These are phyloP conservation scores for Camptophora hylomeconis DNA, from an alignment of 2,329 filamentous ascomycete species.

Conservation along the genomic window DNA sequence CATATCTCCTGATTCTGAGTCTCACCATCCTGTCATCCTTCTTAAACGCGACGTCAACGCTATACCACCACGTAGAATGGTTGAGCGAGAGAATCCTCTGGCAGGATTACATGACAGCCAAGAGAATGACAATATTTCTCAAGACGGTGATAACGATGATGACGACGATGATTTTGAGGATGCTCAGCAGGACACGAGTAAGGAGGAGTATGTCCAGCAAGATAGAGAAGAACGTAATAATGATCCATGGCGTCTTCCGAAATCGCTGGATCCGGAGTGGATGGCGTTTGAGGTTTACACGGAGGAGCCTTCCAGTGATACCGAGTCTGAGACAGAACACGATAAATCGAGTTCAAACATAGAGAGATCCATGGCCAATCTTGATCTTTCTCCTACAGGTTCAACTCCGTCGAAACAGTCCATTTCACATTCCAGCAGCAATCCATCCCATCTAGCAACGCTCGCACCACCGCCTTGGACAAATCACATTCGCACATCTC, in stretches of 20 bases:
- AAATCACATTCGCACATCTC: slow-evolving; percentile 47
- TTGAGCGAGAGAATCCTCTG: slow-evolving; percentile 37
- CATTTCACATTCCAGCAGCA: slow-evolving; percentile 16
- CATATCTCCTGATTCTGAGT: slow-evolving; percentile 55
- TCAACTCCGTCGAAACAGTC: slow-evolving; percentile 22
- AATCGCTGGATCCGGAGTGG: slow-evolving; percentile 77
- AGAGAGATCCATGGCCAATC: slow-evolving; percentile 7
- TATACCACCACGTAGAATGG: slow-evolving; percentile 46
- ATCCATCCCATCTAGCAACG: slow-evolving; percentile 25
- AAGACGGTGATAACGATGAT: neutral
- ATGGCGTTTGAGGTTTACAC: slow-evolving; percentile 76
- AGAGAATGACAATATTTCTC: slow-evolving; percentile 20
- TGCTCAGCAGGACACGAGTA: slow-evolving; percentile 2
- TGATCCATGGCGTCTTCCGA: slow-evolving; percentile 49
- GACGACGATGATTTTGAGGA: neutral
- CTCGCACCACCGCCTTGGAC: slow-evolving; percentile 23
- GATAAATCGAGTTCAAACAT: slow-evolving; percentile 19
- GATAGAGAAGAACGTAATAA: slow-evolving; percentile 16
- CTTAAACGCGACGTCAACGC: slow-evolving; percentile 59
- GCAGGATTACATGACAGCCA: too few species aligned
- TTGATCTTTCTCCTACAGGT: slow-evolving; percentile 8
- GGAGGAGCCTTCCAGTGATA: slow-evolving; percentile 46
- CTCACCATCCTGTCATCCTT: slow-evolving; percentile 60
- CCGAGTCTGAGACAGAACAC: slow-evolving; percentile 33
- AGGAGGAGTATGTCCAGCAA: slow-evolving; percentile 9